phyloP scores from a whole-genome alignment of 2,329 filamentous ascomycete genomes.

The Hypoxylon sp. region DNA sequence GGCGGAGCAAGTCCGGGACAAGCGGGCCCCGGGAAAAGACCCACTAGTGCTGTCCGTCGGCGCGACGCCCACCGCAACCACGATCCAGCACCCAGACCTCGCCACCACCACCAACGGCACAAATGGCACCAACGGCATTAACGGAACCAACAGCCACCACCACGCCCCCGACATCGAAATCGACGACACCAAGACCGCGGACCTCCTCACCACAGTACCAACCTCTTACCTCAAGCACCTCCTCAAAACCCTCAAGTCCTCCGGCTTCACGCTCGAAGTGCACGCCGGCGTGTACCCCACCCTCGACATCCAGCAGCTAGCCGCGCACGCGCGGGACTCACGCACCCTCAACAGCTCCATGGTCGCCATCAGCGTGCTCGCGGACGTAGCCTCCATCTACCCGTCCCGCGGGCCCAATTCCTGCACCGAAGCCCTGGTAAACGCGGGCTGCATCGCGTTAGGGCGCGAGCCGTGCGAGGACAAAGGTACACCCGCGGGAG shows the following conservation, averaged over 20 bases:
- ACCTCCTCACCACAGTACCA: slow-evolving; percentile 47
- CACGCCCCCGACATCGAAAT: background rate
- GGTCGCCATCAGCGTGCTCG: slow-evolving; percentile 77
- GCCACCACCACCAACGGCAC: slow-evolving; percentile 11
- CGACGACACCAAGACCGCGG: slow-evolving; percentile 43
- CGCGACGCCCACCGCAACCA: slow-evolving; percentile 80
- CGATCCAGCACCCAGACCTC: slow-evolving; percentile 69
- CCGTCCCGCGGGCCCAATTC: slow-evolving; percentile 65
- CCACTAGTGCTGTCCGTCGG: slow-evolving; percentile 76
- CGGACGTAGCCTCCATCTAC: slow-evolving; percentile 80
- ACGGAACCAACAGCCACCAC: slow-evolving; percentile 1
- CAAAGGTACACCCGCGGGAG: slow-evolving; percentile 52
- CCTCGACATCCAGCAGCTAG: slow-evolving; percentile 84
- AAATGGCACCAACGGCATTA: slow-evolving; percentile 7
- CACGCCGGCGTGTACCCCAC: slow-evolving; percentile 84
- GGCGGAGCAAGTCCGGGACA: slow-evolving; percentile 56
- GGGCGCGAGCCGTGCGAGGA: slow-evolving; percentile 80
- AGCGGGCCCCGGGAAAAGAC: slow-evolving; percentile 44
- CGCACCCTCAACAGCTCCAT: slow-evolving; percentile 65
- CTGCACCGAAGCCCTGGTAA: slow-evolving; percentile 75
- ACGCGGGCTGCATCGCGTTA: slow-evolving; percentile 77
- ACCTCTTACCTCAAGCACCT: slow-evolving; percentile 58
- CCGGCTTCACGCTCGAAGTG: slow-evolving; percentile 71
- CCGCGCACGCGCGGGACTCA: slow-evolving; percentile 71
- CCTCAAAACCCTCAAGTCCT: slow-evolving; percentile 57